Evolutionary conservation across 1,139 yeast species (phyloP), one percentile per base, ranked within the genome.

Genomic region (Pichia sp.): DNA sequence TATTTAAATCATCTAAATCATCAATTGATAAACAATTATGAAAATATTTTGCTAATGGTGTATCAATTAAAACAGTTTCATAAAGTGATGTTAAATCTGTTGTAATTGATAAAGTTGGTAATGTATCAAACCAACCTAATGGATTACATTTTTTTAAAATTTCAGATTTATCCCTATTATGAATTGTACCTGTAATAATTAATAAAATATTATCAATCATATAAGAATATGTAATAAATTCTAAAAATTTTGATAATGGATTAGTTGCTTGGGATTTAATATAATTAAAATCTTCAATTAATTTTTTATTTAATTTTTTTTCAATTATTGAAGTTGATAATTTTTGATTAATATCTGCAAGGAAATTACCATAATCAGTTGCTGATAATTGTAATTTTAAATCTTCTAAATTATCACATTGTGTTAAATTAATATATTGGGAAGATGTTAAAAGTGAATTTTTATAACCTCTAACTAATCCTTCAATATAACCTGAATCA

Each of bases 121-220:
- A 76, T 4, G 97, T 92, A 58, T 92, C 98, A 62, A 94, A 94
- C 96, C 97, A 89, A 37, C 99, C 99, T 55, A 94, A 72, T 1
- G 98, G 98, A 62, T 92, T 96, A 63, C 97, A 87, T 62, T 96
- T 82, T 49, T 80, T 78, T 59, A 92, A 74, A 48, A 92, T 82
- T 59, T 92, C 98, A 40, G 80, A 69, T 61, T 86, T 79, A 64
- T 94, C 96, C 60, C 97, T 78, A 60, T 90, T 96, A 62, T 94
- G 98, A 51, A 92, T 78, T 0, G 98, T 89, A 32, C 99, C 99
- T 1, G 97, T 90, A 59, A 94, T 90, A 83, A 94, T 85, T 59
- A 94, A 73, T 28, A 94, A 87, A 38, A 92, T 96, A 64, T 94
- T 94, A 68, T 94, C 98, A 62, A 94, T 94, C 99, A 94, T 94